Evolutionary conservation across 371 early-diverging fungal genomes (phyloP), one percentile per base, ranked within the genome.

Genomic region (Fennellomyces sp.): DNA sequence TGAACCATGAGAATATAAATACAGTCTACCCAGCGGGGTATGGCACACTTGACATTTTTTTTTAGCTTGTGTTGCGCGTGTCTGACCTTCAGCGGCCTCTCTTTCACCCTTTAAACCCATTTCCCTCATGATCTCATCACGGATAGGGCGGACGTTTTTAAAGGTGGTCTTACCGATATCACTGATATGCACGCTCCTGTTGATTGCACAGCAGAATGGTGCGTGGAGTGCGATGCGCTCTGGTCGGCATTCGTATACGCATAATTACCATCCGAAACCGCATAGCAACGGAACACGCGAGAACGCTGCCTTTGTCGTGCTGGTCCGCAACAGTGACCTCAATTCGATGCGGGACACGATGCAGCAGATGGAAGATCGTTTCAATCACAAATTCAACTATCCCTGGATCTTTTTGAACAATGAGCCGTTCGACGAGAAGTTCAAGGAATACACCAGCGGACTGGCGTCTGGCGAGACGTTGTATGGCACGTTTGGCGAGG

Each of bases 361-460:
- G 67, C 77, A 68, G 15, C 81, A 87, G 65, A 74, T 94, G 28
- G 94, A 95, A 69, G 87, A 89, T 51, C 71, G 85, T 13, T 94
- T 95, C 74, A 96, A 96, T 66, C 81, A 69, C 53, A 71, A 79
- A 17, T 91, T 75, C 72, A 63, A 85, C 58, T 96, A 95, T 66
- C 95, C 95, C 1, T 96, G 93, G 73, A 89, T 96, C 45, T 88
- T 90, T 66, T 52, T 91, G 39, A 92, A 91, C 69, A 89, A 96
- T 55, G 75, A 75, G 33, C 88, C 89, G 0, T 96, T 95, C 63
- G 82, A 86, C 11, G 78, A 85, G 0, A 76, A 84, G 35, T 96
- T 96, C 68, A 89, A 87, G 67, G 63, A 64, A 28, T 26, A 53
- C 41, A 79, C 83, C 28, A 36, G 53, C 30, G 66, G 66, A n/a